Conservation (phyloP, 208 protist genomes). For the Wallacemonas sp. region DNA sequence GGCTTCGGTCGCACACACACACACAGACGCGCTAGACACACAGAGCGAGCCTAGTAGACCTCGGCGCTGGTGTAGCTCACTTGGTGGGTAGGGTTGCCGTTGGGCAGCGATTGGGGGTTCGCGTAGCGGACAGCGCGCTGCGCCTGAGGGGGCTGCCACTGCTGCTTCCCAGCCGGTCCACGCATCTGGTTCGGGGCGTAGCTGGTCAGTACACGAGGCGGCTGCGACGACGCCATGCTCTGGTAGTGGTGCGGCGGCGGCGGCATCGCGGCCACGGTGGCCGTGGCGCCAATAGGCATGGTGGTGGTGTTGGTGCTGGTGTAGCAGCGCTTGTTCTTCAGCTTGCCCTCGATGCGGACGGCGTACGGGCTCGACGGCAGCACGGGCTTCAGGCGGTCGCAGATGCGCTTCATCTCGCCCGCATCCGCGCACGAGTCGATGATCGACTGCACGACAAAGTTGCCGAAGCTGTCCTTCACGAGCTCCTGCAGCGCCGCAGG, state of each 20-base stretch:
- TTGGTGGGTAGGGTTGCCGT: neutral
- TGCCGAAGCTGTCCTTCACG: slow-evolving; percentile 79
- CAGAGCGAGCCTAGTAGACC: neutral
- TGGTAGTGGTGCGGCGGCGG: neutral
- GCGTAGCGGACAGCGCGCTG: neutral
- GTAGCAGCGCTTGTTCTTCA: slow-evolving; percentile 37
- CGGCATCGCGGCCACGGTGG: slow-evolving; percentile 5
- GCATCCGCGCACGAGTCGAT: slow-evolving; percentile 50
- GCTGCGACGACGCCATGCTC: neutral
- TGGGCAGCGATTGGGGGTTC: neutral
- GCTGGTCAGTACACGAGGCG: neutral
- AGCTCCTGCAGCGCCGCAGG: slow-evolving; percentile 74
- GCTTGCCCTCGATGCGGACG: slow-evolving; percentile 63
- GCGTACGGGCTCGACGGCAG: slow-evolving; percentile 61
- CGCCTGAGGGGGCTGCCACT: slow-evolving; percentile 8
- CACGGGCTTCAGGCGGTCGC: slow-evolving; percentile 62
- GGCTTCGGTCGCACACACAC: no score
- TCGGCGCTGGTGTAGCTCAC: neutral
- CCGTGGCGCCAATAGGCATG: neutral
- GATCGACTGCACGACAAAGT: slow-evolving; percentile 87
- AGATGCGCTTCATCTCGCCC: slow-evolving; percentile 67
- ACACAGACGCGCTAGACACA: no score
- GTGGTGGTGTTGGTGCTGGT: slow-evolving; percentile 1
- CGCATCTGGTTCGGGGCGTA: neutral
- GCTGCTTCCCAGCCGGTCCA: neutral